These are phyloP conservation scores for Hypocreales sp. DNA, from an alignment of 2,329 filamentous ascomycete species.

Conservation along the genomic window DNA sequence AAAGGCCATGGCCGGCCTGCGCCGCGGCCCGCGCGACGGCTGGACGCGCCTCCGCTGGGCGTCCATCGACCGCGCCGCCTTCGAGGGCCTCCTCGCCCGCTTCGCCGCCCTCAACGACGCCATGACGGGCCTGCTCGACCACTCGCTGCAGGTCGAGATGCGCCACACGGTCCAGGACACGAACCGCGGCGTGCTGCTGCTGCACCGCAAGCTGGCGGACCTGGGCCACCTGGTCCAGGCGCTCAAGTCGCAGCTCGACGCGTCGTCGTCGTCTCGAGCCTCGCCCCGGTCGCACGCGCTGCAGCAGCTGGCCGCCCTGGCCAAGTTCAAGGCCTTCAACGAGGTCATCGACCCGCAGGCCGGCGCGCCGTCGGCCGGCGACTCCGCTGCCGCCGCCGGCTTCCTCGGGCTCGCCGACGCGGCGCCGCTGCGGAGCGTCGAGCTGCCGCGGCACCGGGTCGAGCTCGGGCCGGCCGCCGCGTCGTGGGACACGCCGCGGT, in stretches of 20 bases:
- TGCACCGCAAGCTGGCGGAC: slow-evolving; percentile 29
- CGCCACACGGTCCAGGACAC: slow-evolving; percentile 31
- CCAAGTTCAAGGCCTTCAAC: slow-evolving; percentile 36
- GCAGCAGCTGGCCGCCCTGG: slow-evolving; percentile 24
- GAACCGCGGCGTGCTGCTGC: slow-evolving; percentile 28
- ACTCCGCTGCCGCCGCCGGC: slow-evolving; percentile 20
- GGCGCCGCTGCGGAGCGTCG: slow-evolving; percentile 14
- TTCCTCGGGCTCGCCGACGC: slow-evolving; percentile 23
- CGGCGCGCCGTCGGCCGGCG: slow-evolving; percentile 11
- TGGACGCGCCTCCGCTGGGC: slow-evolving; percentile 25
- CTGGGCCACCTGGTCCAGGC: slow-evolving; percentile 29
- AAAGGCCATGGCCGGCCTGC: slow-evolving; percentile 24
- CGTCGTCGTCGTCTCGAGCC: too few species aligned
- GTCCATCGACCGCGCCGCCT: slow-evolving; percentile 28
- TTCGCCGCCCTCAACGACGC: slow-evolving; percentile 30
- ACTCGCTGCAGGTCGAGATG: slow-evolving; percentile 29
- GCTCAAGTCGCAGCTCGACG: slow-evolving; percentile 25
- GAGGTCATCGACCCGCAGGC: slow-evolving; percentile 24
- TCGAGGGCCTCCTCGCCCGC: slow-evolving; percentile 25
- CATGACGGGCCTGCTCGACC: slow-evolving; percentile 31
- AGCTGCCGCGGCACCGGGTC: slow-evolving; percentile 18
- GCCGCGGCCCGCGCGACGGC: slow-evolving; percentile 18
- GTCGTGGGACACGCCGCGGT: slow-evolving; percentile 18
- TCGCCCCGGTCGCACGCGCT: too few species aligned
- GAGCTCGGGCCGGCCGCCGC: slow-evolving; percentile 16